These are phyloP conservation scores for Apophysomyces elegans DNA, from an alignment of 371 early-diverging fungal genomes.

Conservation along the genomic window DNA sequence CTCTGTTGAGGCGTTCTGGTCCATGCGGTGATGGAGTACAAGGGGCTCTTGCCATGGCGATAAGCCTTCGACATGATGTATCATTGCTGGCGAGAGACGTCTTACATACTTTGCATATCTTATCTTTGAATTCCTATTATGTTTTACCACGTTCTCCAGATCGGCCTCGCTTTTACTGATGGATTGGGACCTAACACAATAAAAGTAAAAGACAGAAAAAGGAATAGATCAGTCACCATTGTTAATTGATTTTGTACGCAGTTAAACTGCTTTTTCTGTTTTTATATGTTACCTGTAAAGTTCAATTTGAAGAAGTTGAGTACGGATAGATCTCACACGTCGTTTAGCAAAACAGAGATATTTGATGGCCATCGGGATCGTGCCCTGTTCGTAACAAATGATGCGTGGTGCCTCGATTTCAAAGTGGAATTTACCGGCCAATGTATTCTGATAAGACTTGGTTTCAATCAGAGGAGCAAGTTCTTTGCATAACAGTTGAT, in stretches of 20 bases:
- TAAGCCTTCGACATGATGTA: conserved; percentile 30
- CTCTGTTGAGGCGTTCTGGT: conserved; percentile 34
- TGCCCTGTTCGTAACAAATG: conserved; percentile 38
- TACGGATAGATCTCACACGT: conserved; percentile 32
- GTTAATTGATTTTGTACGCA: too few relatives aligned
- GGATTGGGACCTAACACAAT: conserved; percentile 30
- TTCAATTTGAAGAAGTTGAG: conserved; percentile 43
- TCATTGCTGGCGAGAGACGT: conserved; percentile 34
- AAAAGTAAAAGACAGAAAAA: too few relatives aligned
- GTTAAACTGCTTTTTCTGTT: too few relatives aligned
- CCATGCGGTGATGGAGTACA: conserved; percentile 34
- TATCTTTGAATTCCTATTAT: conserved; percentile 19
- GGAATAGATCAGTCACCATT: background rate
- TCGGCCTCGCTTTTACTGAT: conserved; percentile 40
- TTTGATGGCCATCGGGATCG: conserved; percentile 38
- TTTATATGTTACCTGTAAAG: conserved; percentile 33
- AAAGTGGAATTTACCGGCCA: conserved; percentile 49
- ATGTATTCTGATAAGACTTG: conserved; percentile 34
- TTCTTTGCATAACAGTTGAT: conserved; percentile 40
- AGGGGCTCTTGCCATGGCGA: conserved; percentile 41
- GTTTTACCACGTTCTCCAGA: conserved; percentile 24
- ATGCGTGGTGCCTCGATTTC: conserved; percentile 47
- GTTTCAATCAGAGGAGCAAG: conserved; percentile 40
- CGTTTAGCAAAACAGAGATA: conserved; percentile 39
- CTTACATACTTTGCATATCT: conserved; percentile 31